Base-by-base conservation (phyloP, 139 green algal species). In the Nannochloris sp. region DNA sequence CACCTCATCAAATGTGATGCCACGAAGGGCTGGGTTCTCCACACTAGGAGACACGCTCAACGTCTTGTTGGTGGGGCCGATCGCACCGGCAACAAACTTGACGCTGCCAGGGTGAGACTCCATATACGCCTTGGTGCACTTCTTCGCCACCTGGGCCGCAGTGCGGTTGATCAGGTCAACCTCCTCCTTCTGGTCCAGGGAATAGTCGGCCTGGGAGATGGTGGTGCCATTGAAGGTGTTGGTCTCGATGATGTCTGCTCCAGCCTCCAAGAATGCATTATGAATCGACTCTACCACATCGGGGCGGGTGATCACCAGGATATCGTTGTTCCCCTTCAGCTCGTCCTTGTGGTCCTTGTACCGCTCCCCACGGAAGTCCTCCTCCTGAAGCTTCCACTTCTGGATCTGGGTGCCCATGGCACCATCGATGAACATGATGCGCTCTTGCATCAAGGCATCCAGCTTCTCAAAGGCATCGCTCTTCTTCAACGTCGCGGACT, bases 291-390 rank as follows among this genome's bases (percentile, higher is more conserved):
- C 70, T 44, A 98, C 94, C 31, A 98, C 79, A 57, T 97, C 91
- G 1, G 92, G 92, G 13, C 85, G 75, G 13, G 92, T 97, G 56
- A 98, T 75, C 46, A 97, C 88, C 65, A 98, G 79, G 30, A 98
- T 17, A 68, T 98, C 92, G 68, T 98, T 98, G 85, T 98, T 95
- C 64, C 92, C 92, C 83, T 96, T 96, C 11, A 98, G 86, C 74
- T 97, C 91, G 66, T 91, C 62, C 2, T 59, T 49, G 71, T 97
- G 92, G 57, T 84, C 61, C 25, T 62, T 63, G 56, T 88, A 91
- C 62, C 74, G 68, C 36, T 91, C 80, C 4, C 80, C 83, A 0
- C 86, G 59, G 82, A 93, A 98, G 81, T 98, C 92, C 40, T 76
- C 82, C 83, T 98, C 92, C 50, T 81, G 17, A 62, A 98, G 86